These are phyloP conservation scores for Fusarium nelsonii DNA, from an alignment of 2,329 filamentous ascomycete genomes.

Conservation along the genomic window DNA sequence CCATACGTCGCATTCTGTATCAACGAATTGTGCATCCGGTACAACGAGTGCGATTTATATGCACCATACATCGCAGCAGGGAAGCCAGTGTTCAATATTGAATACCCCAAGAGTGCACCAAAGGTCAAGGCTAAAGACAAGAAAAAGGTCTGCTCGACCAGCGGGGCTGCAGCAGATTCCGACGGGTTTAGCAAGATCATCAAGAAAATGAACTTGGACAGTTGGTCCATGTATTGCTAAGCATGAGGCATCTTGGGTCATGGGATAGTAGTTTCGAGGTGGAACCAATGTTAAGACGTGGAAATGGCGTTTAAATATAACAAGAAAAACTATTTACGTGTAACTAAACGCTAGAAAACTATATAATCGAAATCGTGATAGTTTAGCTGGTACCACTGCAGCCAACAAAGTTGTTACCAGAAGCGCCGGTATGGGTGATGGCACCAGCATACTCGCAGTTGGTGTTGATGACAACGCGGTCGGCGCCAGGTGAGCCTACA, in stretches of 20 bases:
- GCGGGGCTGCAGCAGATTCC: slow-evolving; percentile 53
- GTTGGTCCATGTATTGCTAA: slow-evolving; percentile 58
- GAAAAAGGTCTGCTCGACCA: slow-evolving; percentile 57
- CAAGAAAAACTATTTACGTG: slow-evolving; percentile 1
- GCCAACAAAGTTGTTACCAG: slow-evolving; percentile 75
- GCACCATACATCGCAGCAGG: slow-evolving; percentile 61
- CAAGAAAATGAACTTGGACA: slow-evolving; percentile 72
- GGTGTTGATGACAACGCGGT: slow-evolving; percentile 74
- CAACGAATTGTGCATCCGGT: slow-evolving; percentile 75
- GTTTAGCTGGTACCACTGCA: slow-evolving; percentile 56
- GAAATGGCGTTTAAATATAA: no score
- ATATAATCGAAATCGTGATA: fast-evolving
- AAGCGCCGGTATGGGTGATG: slow-evolving; percentile 78
- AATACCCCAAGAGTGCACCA: slow-evolving; percentile 69
- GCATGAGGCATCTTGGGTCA: fast-evolving
- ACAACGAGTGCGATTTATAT: slow-evolving; percentile 69
- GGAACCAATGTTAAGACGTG: no score
- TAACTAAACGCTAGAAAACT: neutral
- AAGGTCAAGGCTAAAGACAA: slow-evolving; percentile 51
- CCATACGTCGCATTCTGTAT: slow-evolving; percentile 72
- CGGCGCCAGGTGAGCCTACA: slow-evolving; percentile 67
- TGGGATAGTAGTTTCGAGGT: fast-evolving
- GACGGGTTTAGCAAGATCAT: slow-evolving; percentile 72
- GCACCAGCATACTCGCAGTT: slow-evolving; percentile 69
- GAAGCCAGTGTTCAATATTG: slow-evolving; percentile 48